Percentiles rank a stretch among this genome's conserved stretches.
Evolutionary conservation across 140 eudicot species (phyloP).

Genomic region (Oenanthe javanica): DNA sequence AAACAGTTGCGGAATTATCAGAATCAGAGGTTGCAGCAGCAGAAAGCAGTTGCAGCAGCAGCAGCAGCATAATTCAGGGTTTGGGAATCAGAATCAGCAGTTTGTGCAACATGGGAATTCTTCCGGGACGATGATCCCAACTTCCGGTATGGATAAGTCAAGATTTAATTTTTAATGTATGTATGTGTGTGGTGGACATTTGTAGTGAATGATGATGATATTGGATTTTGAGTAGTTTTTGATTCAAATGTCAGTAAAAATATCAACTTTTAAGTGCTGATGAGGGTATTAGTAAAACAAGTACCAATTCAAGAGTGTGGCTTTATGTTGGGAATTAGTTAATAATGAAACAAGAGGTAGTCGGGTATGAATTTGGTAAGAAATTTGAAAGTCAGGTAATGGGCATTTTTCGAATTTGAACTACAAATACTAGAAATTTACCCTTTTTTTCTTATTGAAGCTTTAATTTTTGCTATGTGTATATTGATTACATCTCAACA

Average conservation of each 20-base stretch:
- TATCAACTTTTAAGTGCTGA: too few relatives aligned
- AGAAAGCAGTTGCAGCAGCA: neutral
- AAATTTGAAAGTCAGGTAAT: neutral
- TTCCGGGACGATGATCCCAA: slow-evolving; percentile 83
- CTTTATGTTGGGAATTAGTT: too few relatives aligned
- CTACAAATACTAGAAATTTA: neutral
- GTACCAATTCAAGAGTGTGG: too few relatives aligned
- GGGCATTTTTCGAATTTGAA: neutral
- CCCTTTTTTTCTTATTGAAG: neutral
- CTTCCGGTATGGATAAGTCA: slow-evolving; percentile 72
- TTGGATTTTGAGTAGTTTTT: neutral
- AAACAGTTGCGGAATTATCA: slow-evolving; percentile 18
- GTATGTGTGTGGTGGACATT: neutral
- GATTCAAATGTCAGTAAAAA: neutral
- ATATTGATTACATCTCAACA: neutral
- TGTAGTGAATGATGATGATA: neutral
- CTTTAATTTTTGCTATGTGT: neutral
- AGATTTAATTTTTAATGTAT: slow-evolving; percentile 15
- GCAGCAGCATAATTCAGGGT: neutral
- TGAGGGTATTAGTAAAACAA: too few relatives aligned
- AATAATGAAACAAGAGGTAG: too few relatives aligned
- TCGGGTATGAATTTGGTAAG: neutral
- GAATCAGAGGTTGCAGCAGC: neutral
- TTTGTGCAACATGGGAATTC: slow-evolving; percentile 47
- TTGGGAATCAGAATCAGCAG: slow-evolving; percentile 13